Evolutionary conservation across 345 rosid genomes (phyloP).

Genomic region (Euclidium syriacum): DNA sequence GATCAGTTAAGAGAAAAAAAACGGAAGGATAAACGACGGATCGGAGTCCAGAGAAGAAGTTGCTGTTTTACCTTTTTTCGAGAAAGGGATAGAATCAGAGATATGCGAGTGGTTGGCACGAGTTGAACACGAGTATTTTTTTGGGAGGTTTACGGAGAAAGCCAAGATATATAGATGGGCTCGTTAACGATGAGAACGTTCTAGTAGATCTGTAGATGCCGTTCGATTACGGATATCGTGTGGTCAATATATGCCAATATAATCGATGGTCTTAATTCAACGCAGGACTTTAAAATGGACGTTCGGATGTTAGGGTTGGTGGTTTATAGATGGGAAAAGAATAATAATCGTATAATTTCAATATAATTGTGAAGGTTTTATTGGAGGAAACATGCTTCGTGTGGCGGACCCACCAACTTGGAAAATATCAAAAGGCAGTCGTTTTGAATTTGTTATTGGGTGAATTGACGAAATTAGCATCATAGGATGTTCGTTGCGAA

Average conservation of each 20-base stretch:
- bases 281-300: background rate
- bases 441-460: background rate
- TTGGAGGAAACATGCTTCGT: constrained; percentile 29
- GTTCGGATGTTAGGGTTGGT: constrained; percentile 27
- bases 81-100: background rate
- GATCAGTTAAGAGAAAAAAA: background rate
- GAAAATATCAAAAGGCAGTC: background rate
- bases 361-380: background rate
- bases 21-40: background rate
- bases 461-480: constrained; percentile 13
- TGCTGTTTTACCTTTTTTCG: background rate
- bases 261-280: constrained; percentile 26
- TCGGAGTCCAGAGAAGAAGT: background rate
- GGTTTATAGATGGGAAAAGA: constrained; percentile 24
- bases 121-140: constrained; percentile 40
- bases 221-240: constrained; percentile 41
- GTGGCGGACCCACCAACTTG: constrained; percentile 23
- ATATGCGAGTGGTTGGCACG: constrained; percentile 34
- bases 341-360: background rate
- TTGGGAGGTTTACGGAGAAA: background rate
- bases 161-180: constrained; percentile 16
- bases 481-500: background rate
- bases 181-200: constrained; percentile 35
- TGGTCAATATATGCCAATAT: constrained; percentile 13
- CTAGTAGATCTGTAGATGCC: constrained; percentile 38